Evolutionary conservation across 345 rosid genomes (phyloP), one percentile per base, ranked within the genome.

Genomic region (Rubroshorea leprosula): DNA sequence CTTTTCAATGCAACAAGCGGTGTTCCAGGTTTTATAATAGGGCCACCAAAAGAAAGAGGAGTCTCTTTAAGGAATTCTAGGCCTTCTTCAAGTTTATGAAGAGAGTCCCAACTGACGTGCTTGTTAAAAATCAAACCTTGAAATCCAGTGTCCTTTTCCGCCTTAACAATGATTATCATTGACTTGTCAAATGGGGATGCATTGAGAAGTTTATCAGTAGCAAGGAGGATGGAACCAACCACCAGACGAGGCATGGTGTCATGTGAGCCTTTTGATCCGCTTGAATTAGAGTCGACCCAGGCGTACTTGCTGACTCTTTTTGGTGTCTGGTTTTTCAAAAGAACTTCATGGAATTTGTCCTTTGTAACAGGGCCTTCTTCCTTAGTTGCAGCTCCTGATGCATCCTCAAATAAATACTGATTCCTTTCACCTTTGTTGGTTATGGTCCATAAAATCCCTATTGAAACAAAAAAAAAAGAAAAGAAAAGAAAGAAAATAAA

Each of bases 111-210:
- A 19, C 80, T 58, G 47, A 93, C 64, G 35, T 52, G 84, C 72
- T 85, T 93, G 82, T 89, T 86, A 45, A 80, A 62, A 35, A 93
- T 92, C 63, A 89, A 73, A 65, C 99, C 99, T 61, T 74, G 76
- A 72, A 89, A 85, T 46, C 97, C 87, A 4, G 63, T 48, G 38
- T 55, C 67, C 5, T 43, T 55, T 51, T 76, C 82, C 13, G 78
- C 91, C 74, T 79, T 81, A 54, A 89, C 76, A 31, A 93, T 72
- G 60, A 93, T 70, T 60, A 89, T 62, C 77, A 43, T 68, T 19
- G 99, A 85, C 6, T 78, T 80, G 35, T 73, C 84, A 73, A 93
- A 93, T 13, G 91, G 82, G 43, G 67, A 80, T 15, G 65, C 60
- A 10, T 51, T 61, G 38, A 60, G 57, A 54, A 86, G 73, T 64